Conservation (phyloP, 2,329 filamentous ascomycete genomes). For the Aspergillus ochraceus region DNA sequence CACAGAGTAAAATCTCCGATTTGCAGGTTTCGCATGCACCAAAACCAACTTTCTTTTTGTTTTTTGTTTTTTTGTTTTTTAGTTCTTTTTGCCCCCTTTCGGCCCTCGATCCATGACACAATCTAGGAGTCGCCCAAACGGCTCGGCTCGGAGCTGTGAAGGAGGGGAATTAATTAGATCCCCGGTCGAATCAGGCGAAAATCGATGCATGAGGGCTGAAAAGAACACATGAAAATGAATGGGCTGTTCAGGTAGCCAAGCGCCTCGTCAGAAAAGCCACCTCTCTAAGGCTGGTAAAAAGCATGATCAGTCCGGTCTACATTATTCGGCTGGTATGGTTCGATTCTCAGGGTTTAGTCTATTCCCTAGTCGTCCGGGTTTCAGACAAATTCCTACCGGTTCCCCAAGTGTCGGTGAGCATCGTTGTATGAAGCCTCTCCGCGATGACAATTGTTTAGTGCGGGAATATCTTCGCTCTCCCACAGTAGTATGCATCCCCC, state of each 20-base stretch:
- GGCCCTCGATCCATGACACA: background rate
- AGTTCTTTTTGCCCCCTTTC: too few relatives aligned
- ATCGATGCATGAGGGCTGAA: background rate
- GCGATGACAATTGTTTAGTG: background rate
- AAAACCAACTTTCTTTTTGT: background rate
- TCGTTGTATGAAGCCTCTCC: background rate
- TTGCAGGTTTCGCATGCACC: slow-evolving; percentile 6
- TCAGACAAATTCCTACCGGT: background rate
- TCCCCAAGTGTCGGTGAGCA: slow-evolving; percentile 4
- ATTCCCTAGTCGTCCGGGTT: background rate
- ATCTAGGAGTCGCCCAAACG: slow-evolving; percentile 3
- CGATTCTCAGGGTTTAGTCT: background rate
- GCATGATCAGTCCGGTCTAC: background rate
- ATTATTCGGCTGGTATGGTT: background rate
- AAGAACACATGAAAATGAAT: background rate
- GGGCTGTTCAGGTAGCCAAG: slow-evolving; percentile 1
- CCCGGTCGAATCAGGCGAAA: slow-evolving; percentile 3
- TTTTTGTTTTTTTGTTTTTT: background rate
- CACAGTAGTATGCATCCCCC: background rate
- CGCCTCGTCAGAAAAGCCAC: background rate
- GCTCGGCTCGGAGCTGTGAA: slow-evolving; percentile 8
- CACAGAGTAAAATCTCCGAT: slow-evolving; percentile 17
- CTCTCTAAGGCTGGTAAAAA: background rate
- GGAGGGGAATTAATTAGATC: slow-evolving; percentile 1
- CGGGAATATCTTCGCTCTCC: background rate